Percentiles rank a stretch among this genome's conserved stretches.
phyloP scores from a whole-genome alignment of 2,329 filamentous ascomycete species.

The Lachnellula hyalina region DNA sequence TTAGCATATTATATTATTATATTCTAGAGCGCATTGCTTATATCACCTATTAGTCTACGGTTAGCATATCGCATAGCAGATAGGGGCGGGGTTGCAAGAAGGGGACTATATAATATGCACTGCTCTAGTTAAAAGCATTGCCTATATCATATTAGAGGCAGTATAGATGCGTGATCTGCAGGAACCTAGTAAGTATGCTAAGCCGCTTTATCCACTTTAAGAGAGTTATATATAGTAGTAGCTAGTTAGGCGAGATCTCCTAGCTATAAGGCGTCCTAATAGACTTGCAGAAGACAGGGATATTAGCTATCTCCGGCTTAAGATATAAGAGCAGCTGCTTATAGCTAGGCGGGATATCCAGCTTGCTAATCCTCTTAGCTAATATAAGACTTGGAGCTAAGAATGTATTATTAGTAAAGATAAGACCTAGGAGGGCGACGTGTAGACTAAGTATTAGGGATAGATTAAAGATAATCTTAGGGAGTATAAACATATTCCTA shows the following conservation, averaged over 20 bases:
- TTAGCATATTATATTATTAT: too few species aligned
- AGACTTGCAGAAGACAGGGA: conserved; percentile 24
- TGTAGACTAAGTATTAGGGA: conserved; percentile 34
- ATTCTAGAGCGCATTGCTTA: too few species aligned
- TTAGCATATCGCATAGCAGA: too few species aligned
- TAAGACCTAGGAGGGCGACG: conserved; percentile 30
- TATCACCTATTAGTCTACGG: too few species aligned
- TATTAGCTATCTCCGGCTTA: conserved; percentile 18
- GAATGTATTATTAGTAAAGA: conserved; percentile 26
- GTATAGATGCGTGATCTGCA: too few species aligned
- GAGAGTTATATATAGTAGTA: too few species aligned
- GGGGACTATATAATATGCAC: too few species aligned
- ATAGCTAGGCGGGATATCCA: conserved; percentile 27
- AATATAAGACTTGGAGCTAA: conserved; percentile 22
- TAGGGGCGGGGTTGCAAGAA: too few species aligned
- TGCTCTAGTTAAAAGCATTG: too few species aligned
- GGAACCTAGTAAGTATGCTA: too few species aligned
- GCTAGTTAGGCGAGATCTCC: background rate
- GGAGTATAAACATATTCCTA: conserved; percentile 33
- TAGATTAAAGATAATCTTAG: conserved; percentile 33
- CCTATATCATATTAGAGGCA: too few species aligned
- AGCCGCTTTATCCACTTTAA: too few species aligned
- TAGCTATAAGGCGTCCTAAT: conserved; percentile 4
- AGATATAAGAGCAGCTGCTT: conserved; percentile 20
- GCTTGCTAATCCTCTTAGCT: conserved; percentile 14